Conservation (phyloP, 257 asterid genomes). For the Striga asiatica region DNA sequence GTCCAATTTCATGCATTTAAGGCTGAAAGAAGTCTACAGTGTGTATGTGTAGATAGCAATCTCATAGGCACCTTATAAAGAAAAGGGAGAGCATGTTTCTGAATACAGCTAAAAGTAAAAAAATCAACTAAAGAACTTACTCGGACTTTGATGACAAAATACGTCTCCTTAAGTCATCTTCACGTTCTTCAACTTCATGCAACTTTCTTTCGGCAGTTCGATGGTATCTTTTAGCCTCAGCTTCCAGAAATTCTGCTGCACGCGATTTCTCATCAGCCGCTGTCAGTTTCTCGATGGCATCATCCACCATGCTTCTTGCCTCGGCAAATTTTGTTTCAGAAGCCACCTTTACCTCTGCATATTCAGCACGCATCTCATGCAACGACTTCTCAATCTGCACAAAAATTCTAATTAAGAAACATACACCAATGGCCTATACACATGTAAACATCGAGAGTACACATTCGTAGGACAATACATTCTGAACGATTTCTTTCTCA, state of each 20-base stretch:
- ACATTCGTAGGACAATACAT: slow-evolving; percentile 30
- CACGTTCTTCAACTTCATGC: slow-evolving; percentile 84
- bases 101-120: neutral
- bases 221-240: slow-evolving; percentile 73
- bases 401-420: slow-evolving; percentile 10
- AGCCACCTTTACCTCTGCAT: slow-evolving; percentile 76
- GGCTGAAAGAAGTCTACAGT: neutral
- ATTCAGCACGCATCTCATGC: slow-evolving; percentile 94
- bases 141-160: slow-evolving; percentile 57
- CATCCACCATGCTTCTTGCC: slow-evolving; percentile 60
- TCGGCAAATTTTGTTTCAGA: slow-evolving; percentile 65
- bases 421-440: neutral
- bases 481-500: slow-evolving; percentile 90
- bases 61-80: neutral
- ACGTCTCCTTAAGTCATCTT: slow-evolving; percentile 84
- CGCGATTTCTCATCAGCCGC: slow-evolving; percentile 67
- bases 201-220: slow-evolving; percentile 83
- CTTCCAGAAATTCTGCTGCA: slow-evolving; percentile 75
- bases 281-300: slow-evolving; percentile 48
- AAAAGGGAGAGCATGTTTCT: neutral
- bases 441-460: neutral
- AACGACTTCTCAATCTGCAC: slow-evolving; percentile 84
- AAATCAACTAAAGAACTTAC: slow-evolving; percentile 39
- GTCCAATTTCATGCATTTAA: neutral
- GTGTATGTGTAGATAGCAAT: neutral